Evolutionary conservation across 2,329 filamentous ascomycete species (phyloP), one percentile per base, ranked within the genome.

Genomic region (Alternaria consortialis): DNA sequence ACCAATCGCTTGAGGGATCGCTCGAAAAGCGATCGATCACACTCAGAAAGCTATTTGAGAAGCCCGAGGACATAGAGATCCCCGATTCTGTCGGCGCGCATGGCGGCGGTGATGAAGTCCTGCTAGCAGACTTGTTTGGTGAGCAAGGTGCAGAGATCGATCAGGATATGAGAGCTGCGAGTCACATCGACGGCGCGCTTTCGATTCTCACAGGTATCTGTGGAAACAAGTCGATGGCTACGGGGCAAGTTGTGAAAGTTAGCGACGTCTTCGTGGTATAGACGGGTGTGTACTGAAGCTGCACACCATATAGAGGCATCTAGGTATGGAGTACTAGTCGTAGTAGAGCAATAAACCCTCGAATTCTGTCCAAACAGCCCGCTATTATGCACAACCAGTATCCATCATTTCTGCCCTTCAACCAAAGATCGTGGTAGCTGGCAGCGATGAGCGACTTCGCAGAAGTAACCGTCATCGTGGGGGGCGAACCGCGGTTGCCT

Each of bases 191-290:
- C 60, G 87, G 87, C 0, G 86, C 86, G 0, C 76, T 85, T 56
- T 87, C 85, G 0, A 88, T 88, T 34, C 63, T 88, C 57, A 88
- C 86, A 0, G 87, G 86, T 0, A 86, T 88, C 50, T 86, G 85
- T 5, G 86, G 86, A 0, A 88, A 88, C 56, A 79, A 77, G 60
- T 87, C 85, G 0, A 86, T 88, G 23, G 81, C 82, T 0, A 88
- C 84, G 0, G 86, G 86, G 0, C 82, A 87, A 60, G 83, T 85
- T 0, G 82, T 89, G 0, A 83, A 82, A 36, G 84, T 88, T 0
- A 83, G 86, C 51, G 85, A 88, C 61, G 59, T 78, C 4, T 67
- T 73, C 29, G 43, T 54, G 8, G 32, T 68, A 11, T 67, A 63
- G 57, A 23, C 7, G 12, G 31, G 27, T 15, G 23, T 15, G n/a